Evolutionary conservation across 768 basidiomycete species (phyloP).

Genomic region (Tricholoma sp.): DNA sequence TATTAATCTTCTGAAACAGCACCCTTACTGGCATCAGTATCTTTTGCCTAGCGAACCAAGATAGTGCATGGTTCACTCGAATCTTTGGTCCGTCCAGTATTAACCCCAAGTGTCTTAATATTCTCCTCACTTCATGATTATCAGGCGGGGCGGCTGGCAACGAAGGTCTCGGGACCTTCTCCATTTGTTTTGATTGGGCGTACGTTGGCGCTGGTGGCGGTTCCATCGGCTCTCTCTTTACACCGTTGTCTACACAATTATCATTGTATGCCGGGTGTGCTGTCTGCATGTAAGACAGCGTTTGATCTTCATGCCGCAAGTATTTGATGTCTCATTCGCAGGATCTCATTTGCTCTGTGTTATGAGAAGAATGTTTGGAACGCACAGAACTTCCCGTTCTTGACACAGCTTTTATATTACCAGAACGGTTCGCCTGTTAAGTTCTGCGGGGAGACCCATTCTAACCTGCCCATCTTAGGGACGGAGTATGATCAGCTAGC

Average conservation of each 20-base stretch:
- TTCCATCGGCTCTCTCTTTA: slow-evolving; percentile 32
- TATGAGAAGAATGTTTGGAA: slow-evolving; percentile 51
- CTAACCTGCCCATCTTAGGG: neutral
- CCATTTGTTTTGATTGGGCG: slow-evolving; percentile 54
- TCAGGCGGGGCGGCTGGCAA: slow-evolving; percentile 42
- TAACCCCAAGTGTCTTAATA: neutral
- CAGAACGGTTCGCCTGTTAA: slow-evolving; percentile 14
- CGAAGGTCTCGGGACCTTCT: slow-evolving; percentile 50
- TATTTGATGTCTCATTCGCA: slow-evolving; percentile 7
- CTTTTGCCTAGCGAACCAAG: slow-evolving; percentile 46
- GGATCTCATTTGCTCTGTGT: slow-evolving; percentile 39
- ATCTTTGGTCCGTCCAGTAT: slow-evolving; percentile 40
- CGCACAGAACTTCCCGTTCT: slow-evolving; percentile 55
- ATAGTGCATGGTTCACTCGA: slow-evolving; percentile 45
- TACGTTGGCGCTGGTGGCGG: slow-evolving; percentile 32
- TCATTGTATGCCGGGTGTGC: slow-evolving; percentile 39
- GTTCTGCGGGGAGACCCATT: neutral
- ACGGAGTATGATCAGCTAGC: slow-evolving; percentile 45
- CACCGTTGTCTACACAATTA: slow-evolving; percentile 43
- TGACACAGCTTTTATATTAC: slow-evolving; percentile 29
- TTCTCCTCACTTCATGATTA: slow-evolving; percentile 3
- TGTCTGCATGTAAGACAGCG: slow-evolving; percentile 34
- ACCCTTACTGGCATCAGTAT: slow-evolving; percentile 55
- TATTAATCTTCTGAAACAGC: slow-evolving; percentile 12
- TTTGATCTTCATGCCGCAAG: slow-evolving; percentile 1